These are phyloP conservation scores for Lablab purpureus DNA, from an alignment of 306 rosid species.

Conservation along the genomic window DNA sequence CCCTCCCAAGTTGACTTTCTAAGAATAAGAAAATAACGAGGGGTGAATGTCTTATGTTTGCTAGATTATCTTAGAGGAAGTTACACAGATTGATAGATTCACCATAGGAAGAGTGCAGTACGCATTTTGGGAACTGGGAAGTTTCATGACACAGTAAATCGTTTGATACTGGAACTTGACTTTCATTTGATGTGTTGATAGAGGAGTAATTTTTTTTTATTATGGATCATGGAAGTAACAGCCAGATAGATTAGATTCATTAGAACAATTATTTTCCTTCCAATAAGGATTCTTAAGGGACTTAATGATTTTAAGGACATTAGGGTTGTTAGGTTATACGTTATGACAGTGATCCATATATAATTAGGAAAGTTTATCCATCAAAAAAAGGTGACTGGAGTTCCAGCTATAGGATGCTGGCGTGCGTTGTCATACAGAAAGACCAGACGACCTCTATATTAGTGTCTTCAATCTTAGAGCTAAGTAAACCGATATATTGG, in stretches of 20 bases:
- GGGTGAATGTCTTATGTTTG: background rate
- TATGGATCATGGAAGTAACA: conserved; percentile 4
- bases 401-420: conserved; percentile 4
- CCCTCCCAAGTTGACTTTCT: conserved; percentile 3
- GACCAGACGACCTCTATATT: background rate
- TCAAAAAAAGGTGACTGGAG: conserved; percentile 14
- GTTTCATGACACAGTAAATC: background rate
- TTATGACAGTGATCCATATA: background rate
- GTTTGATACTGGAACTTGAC: background rate
- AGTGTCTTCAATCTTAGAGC: background rate
- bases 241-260: background rate
- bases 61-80: background rate
- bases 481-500: background rate
- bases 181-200: background rate
- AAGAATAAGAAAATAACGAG: background rate
- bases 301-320: background rate
- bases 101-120: background rate
- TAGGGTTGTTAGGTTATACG: background rate
- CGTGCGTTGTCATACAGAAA: background rate
- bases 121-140: background rate
- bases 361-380: background rate
- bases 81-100: background rate
- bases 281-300: background rate
- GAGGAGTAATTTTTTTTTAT: conserved; percentile 15
- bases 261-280: conserved; percentile 21